Evolutionary conservation across 352 stramenopile species (phyloP).

Genomic region (Pythium coloratum): DNA sequence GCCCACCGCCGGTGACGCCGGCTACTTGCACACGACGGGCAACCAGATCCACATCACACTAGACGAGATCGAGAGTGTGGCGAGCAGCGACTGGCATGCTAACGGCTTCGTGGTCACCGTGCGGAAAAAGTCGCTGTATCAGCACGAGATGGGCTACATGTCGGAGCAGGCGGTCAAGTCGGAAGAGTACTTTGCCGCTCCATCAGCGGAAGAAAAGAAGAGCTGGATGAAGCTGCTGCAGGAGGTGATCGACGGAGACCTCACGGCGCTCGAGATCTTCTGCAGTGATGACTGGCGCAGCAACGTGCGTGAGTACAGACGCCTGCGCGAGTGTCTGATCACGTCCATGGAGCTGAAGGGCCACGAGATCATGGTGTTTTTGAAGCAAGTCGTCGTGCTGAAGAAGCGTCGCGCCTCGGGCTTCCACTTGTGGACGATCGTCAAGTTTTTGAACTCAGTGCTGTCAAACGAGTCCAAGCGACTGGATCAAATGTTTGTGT

Average conservation of each 20-base stretch:
- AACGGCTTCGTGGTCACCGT: slow-evolving; percentile 72
- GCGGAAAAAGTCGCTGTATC: slow-evolving; percentile 44
- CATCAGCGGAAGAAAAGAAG: slow-evolving; percentile 61
- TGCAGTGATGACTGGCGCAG: slow-evolving; percentile 89
- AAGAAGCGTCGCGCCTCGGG: slow-evolving; percentile 63
- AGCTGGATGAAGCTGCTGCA: slow-evolving; percentile 72
- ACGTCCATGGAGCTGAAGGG: slow-evolving; percentile 82
- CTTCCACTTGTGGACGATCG: slow-evolving; percentile 72
- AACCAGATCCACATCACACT: slow-evolving; percentile 72
- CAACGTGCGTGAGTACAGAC: slow-evolving; percentile 82
- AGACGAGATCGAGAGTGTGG: slow-evolving; percentile 79
- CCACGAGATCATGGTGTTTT: slow-evolving; percentile 78
- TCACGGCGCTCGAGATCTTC: slow-evolving; percentile 85
- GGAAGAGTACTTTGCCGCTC: slow-evolving; percentile 75
- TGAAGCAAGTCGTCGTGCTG: slow-evolving; percentile 74
- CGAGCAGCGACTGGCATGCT: slow-evolving; percentile 69
- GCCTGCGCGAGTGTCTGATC: slow-evolving; percentile 74
- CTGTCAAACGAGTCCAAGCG: slow-evolving; percentile 82
- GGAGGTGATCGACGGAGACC: slow-evolving; percentile 75
- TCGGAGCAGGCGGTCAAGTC: slow-evolving; percentile 37
- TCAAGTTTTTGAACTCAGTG: slow-evolving; percentile 75
- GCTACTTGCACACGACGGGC: slow-evolving; percentile 57
- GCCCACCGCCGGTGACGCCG: slow-evolving; percentile 37
- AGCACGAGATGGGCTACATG: slow-evolving; percentile 21
- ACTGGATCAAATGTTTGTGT: slow-evolving; percentile 82